These are phyloP conservation scores for Triticum dicoccoides DNA, from an alignment of 176 grass and related monocot genomes.

Conservation along the genomic window DNA sequence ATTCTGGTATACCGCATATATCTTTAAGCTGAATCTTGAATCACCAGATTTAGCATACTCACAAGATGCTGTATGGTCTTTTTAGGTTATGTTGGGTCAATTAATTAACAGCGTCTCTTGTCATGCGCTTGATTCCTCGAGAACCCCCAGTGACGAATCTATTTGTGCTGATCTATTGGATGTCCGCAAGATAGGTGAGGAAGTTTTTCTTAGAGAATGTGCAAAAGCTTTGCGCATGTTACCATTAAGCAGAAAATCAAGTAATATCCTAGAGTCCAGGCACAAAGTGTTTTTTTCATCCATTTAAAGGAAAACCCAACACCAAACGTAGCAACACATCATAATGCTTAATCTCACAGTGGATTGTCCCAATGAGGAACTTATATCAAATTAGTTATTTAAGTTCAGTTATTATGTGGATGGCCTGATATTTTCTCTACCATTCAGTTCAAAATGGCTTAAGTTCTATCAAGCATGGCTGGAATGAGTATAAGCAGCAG, in stretches of 20 bases:
- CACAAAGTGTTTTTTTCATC: neutral
- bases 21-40: constrained; percentile 21
- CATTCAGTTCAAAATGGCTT: constrained; percentile 81
- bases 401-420: constrained; percentile 25
- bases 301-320: neutral
- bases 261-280: neutral
- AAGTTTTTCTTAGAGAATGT: neutral
- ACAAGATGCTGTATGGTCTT: constrained; percentile 31
- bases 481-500: constrained; percentile 92
- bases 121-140: constrained; percentile 71
- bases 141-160: constrained; percentile 53
- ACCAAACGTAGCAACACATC: neutral
- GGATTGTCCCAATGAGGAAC: constrained; percentile 27
- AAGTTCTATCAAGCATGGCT: constrained; percentile 74
- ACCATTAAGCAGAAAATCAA: neutral
- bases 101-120: constrained; percentile 83
- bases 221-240: neutral
- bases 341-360: neutral
- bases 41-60: neutral
- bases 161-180: constrained; percentile 57
- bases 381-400: constrained; percentile 5
- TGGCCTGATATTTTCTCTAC: constrained; percentile 35
- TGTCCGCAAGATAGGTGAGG: constrained; percentile 70
- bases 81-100: constrained; percentile 86
- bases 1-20: constrained; percentile 59